Conservation (phyloP, 106 monocot species). For the Platanthera zijinensis region DNA sequence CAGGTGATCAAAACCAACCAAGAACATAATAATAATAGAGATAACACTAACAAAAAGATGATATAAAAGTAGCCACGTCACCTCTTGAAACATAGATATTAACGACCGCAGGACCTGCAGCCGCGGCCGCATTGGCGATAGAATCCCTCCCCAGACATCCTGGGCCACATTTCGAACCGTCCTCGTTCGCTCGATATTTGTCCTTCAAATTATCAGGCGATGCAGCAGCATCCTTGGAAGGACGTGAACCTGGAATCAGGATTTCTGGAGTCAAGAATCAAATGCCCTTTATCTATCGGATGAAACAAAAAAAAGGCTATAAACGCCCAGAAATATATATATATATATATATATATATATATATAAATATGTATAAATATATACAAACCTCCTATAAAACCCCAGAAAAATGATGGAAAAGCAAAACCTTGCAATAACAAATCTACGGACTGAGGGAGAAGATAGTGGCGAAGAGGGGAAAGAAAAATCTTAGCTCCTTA, state of each 20-base stretch:
- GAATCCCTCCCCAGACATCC: constrained; percentile 56
- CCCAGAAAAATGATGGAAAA: constrained; percentile 3
- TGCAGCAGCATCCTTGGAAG: constrained; percentile 7
- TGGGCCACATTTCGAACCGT: constrained; percentile 25
- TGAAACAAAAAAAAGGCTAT: background rate
- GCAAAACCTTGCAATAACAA: background rate
- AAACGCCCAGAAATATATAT: background rate
- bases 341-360: too few relatives aligned
- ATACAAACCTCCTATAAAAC: constrained; percentile 8
- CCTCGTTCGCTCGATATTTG: constrained; percentile 9
- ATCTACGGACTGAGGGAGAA: constrained; percentile 4
- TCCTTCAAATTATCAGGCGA: constrained; percentile 10
- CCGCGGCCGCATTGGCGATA: constrained; percentile 66
- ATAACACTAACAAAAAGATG: background rate
- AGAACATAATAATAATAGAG: background rate
- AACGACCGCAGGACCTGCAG: constrained; percentile 68
- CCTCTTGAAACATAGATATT: constrained; percentile 58
- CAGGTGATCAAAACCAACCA: background rate
- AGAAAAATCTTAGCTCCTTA: constrained; percentile 10
- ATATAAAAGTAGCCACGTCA: constrained; percentile 10
- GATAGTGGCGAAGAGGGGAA: constrained; percentile 18
- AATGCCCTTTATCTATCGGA: background rate
- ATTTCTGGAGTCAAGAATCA: background rate
- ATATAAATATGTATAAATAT: background rate
- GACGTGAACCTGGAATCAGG: background rate